phyloP scores from a whole-genome alignment of 768 basidiomycete genomes.

The Steccherinum ochraceum region DNA sequence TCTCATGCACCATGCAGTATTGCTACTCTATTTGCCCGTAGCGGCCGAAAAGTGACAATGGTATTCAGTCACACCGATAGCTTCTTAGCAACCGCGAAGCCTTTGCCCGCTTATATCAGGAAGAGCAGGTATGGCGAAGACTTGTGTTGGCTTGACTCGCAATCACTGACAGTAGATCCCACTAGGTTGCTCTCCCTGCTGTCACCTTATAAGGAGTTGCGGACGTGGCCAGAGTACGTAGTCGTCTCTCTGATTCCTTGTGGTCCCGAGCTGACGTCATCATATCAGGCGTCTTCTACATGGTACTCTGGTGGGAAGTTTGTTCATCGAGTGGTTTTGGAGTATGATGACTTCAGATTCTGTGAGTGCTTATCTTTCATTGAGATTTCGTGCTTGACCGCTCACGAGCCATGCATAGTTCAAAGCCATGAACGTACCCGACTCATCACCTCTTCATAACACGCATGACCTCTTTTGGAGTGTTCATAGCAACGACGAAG shows the following conservation, averaged over 20 bases:
- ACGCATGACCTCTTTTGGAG: conserved; percentile 38
- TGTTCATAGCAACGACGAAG: conserved; percentile 44
- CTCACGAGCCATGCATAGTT: conserved; percentile 22
- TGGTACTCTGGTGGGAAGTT: conserved; percentile 51
- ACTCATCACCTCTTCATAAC: conserved; percentile 44
- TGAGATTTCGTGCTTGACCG: not conserved
- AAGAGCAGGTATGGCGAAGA: conserved; percentile 45
- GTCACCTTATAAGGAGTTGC: conserved; percentile 41
- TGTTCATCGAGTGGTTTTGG: conserved; percentile 44
- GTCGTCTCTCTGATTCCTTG: not conserved
- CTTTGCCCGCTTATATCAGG: conserved; percentile 50
- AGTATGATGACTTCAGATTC: conserved; percentile 31
- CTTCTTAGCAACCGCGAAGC: conserved; percentile 44
- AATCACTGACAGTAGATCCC: not conserved
- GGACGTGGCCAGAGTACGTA: conserved; percentile 47
- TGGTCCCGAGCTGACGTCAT: not conserved
- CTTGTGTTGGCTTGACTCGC: not conserved
- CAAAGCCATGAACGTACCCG: conserved; percentile 29
- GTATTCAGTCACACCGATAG: not conserved
- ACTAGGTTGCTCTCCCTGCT: conserved; percentile 48
- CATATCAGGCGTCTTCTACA: conserved; percentile 48
- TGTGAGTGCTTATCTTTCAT: conserved; percentile 25
- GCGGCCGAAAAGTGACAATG: not conserved
- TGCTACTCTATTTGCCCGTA: not conserved
- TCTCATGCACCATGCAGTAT: not conserved